Base-by-base conservation (phyloP, 306 rosid species). In the Abrus precatorius region DNA sequence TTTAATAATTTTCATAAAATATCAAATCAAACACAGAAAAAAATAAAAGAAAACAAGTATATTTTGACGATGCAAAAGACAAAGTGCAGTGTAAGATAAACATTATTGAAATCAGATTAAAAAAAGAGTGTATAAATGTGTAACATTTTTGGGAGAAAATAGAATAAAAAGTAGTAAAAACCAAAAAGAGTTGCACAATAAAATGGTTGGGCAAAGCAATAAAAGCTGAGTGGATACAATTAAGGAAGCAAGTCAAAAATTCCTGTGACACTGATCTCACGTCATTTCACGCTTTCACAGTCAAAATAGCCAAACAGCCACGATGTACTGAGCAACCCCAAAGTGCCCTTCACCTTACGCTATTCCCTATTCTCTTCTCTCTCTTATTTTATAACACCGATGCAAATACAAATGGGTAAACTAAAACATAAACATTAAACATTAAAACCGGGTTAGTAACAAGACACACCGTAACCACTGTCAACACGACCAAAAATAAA, bases 211-310 rank as follows among this genome's bases (percentile, higher is more conserved):
- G 2, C 29, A 82, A 61, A 72, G 75, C 75, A 76, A 57, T 69
- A 82, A 70, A 77, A 34, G 79, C 27, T 8, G 33, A 9, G 1
- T 47, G 74, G 32, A 53, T 9, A 78, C 63, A 27, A 53, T 41
- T 70, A 8, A 32, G 52, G 83, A 27, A 73, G 63, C 7, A 52
- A 64, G 84, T 80, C 33, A 76, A 75, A 64, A 84, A 54, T 76
- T 81, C 55, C 5, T 64, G 85, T 76, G 83, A 80, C 85, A 76
- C 67, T 60, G 78, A 38, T 76, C 80, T 71, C 74, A 64, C 83
- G 85, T 80, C 88, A 85, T 71, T 64, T 85, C 70, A 78, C 33
- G 65, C 34, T 65, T 55, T 78, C 56, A 74, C 69, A 69, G 72
- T 78, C 77, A 83, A 78, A 78, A 72, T 78, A 75, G 70, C 66